Base-by-base conservation (phyloP, 2,329 filamentous ascomycete species). In the Raffaelea arxii region DNA sequence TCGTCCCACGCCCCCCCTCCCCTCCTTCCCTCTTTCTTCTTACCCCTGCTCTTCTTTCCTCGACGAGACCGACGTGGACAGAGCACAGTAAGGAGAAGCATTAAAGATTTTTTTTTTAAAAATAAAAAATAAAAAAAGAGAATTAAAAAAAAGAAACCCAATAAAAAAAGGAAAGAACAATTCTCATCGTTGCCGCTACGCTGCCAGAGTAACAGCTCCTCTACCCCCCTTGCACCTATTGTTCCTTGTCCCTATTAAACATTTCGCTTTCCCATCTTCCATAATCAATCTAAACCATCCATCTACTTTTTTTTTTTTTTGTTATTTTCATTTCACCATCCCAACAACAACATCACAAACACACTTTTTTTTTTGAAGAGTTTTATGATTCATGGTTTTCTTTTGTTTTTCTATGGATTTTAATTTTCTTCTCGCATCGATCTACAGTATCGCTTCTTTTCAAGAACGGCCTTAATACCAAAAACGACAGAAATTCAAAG, bases 41-140 rank as follows among this genome's bases (percentile, higher is more conserved):
- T 18, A 16, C 14, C 32, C 32, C 16, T 36, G n/a, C n/a, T n/a
- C n/a, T n/a, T n/a, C n/a, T n/a, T n/a, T n/a, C 19, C 32, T 16
- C 6, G 14, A 36, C 6, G 32, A 18, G 32, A 36, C 32, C 16
- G 32, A 36, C 39, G 23, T 18, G 22, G 23, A 27, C 39, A 41
- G 25, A 10, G 39, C 25, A 18, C n/a, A 25, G 14, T n/a, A 27
- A 25, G 41, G n/a, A 23, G 16, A 43, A 23, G 37, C n/a, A 10
- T 6, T 7, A 18, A 12, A 16, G 32, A 36, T n/a, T n/a, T n/a
- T n/a, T n/a, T n/a, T n/a, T n/a, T n/a, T n/a, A n/a, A n/a, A n/a
- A 44, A 44, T 24, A 37, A 36, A 44, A 36, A 24, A 43, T 32
- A 21, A 12, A 41, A 25, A 30, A 30, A 30, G 27, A 30, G 27